Evolutionary conservation across 1,139 yeast species (phyloP).

Genomic region (Candida smagusa): DNA sequence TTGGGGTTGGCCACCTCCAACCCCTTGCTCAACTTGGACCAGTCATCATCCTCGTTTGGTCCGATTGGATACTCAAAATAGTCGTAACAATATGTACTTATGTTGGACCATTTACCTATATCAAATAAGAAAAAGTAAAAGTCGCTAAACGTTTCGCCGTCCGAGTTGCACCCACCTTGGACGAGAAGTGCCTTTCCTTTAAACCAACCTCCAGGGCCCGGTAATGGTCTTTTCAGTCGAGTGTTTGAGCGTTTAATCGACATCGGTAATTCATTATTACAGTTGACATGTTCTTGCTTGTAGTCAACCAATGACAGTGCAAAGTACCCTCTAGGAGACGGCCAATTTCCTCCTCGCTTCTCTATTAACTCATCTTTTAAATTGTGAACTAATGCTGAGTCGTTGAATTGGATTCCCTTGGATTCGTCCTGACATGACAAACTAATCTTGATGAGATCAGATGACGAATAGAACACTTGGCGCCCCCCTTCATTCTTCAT

Average conservation of each 20-base stretch:
- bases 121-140: slow-evolving; percentile 33
- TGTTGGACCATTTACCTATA: slow-evolving; percentile 33
- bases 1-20: slow-evolving; percentile 25
- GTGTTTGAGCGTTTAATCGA: no score
- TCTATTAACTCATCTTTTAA: slow-evolving; percentile 9
- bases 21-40: slow-evolving; percentile 19
- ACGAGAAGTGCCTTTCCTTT: slow-evolving; percentile 29
- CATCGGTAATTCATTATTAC: slow-evolving; percentile 5
- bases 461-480: slow-evolving; percentile 28
- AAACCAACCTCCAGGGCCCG: slow-evolving; percentile 18
- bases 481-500: slow-evolving; percentile 15
- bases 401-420: slow-evolving; percentile 16
- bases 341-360: slow-evolving; percentile 21
- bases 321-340: slow-evolving; percentile 41
- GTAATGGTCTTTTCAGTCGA: background rate
- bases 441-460: slow-evolving; percentile 38
- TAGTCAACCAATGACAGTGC: slow-evolving; percentile 33
- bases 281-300: slow-evolving; percentile 15
- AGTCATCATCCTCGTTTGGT: slow-evolving; percentile 32
- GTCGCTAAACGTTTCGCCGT: slow-evolving; percentile 29
- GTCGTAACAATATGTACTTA: slow-evolving; percentile 36
- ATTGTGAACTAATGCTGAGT: slow-evolving; percentile 22
- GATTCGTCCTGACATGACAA: slow-evolving; percentile 18
- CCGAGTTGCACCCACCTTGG: slow-evolving; percentile 43
- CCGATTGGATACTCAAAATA: slow-evolving; percentile 27